Conservation (phyloP, 805 yeast species). For the Torulaspora quercuum region DNA sequence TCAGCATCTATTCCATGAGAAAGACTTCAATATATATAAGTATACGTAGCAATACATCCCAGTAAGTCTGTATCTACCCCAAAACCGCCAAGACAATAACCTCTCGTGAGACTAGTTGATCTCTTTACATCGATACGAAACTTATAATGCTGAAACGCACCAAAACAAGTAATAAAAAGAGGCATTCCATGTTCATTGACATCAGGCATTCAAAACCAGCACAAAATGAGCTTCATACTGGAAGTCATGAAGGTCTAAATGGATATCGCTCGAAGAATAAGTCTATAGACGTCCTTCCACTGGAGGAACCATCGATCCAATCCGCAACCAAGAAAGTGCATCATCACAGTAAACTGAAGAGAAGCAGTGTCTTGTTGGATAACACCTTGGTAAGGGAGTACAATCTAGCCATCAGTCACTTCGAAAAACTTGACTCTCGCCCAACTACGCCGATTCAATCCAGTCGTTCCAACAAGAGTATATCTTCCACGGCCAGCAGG, state of each 20-base stretch:
- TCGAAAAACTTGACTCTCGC: conserved; percentile 11
- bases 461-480: conserved; percentile 11
- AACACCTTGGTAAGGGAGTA: conserved; percentile 30
- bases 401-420: conserved; percentile 25
- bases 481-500: conserved; percentile 14
- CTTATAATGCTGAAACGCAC: conserved; percentile 20
- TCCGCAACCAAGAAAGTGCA: conserved; percentile 6
- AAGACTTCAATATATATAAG: background rate
- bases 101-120: too few relatives aligned
- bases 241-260: conserved; percentile 5
- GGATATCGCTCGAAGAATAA: conserved; percentile 13
- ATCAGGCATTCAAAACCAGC: conserved; percentile 9
- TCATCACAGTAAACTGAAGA: conserved; percentile 18
- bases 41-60: too few relatives aligned
- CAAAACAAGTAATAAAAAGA: conserved; percentile 19
- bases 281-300: conserved; percentile 11
- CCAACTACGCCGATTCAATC: conserved; percentile 4
- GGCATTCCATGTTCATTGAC: conserved; percentile 28
- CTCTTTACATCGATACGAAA: too few relatives aligned
- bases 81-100: too few relatives aligned
- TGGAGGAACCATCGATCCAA: conserved; percentile 3
- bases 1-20: background rate
- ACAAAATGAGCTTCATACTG: background rate
- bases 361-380: conserved; percentile 31
- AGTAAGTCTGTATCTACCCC: too few relatives aligned